Evolutionary conservation across 495 filamentous ascomycete species (phyloP).

Genomic region (Annulohypoxylon bovei): DNA sequence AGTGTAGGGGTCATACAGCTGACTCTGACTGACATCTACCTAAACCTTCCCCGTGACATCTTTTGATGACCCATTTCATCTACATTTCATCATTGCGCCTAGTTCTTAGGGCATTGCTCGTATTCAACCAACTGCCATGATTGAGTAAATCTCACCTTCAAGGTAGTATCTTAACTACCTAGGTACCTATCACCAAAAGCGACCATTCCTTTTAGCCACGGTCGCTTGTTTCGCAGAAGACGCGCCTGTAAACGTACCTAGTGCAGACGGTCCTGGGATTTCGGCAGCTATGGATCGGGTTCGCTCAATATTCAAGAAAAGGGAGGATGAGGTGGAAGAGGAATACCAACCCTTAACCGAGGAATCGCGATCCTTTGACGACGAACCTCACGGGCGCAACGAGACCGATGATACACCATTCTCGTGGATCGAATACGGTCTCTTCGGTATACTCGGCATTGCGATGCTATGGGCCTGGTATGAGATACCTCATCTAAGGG

Average conservation of each 20-base stretch:
- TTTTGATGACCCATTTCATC: constrained; percentile 25
- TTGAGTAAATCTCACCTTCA: constrained; percentile 9
- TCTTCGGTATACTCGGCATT: constrained; percentile 87
- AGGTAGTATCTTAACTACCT: constrained; percentile 30
- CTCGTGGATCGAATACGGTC: constrained; percentile 81
- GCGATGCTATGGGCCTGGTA: constrained; percentile 99
- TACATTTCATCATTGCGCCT: constrained; percentile 4
- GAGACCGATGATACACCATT: constrained; percentile 58
- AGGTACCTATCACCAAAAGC: not conserved
- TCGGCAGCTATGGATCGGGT: constrained; percentile 57
- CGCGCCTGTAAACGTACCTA: constrained; percentile 8
- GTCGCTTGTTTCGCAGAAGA: constrained; percentile 4
- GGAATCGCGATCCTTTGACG: constrained; percentile 47
- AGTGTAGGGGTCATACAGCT: constrained; percentile 2
- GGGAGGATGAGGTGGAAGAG: constrained; percentile 50
- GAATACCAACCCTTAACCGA: constrained; percentile 70
- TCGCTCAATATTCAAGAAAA: constrained; percentile 55
- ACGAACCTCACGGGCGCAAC: constrained; percentile 27
- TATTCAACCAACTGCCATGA: constrained; percentile 24
- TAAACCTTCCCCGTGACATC: constrained; percentile 29
- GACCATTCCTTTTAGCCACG: constrained; percentile 3
- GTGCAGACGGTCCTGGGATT: not conserved
- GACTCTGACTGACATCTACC: not conserved
- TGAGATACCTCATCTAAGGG: constrained; percentile 40
- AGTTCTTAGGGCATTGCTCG: not conserved